Percentiles rank a stretch among this genome's conserved stretches.
Evolutionary conservation across 2,329 filamentous ascomycete genomes (phyloP).

Genomic region (Cordyceps cicadae): DNA sequence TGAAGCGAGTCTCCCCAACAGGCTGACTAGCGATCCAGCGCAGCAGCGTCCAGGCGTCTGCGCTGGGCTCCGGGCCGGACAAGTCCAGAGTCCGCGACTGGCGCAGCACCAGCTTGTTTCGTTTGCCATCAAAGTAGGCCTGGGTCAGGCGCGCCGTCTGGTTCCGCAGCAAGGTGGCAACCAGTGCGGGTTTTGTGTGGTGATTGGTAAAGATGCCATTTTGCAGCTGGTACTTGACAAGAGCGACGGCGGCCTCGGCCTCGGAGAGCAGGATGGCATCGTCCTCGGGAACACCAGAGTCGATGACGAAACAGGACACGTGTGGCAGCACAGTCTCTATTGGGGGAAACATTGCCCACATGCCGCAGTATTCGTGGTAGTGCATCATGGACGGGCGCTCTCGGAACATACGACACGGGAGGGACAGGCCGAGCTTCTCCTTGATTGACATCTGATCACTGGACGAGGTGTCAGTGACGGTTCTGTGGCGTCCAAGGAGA

Average conservation of each 20-base stretch:
- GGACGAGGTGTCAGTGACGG: background rate
- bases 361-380: background rate
- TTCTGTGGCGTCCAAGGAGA: background rate
- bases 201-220: background rate
- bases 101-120: background rate
- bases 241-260: background rate
- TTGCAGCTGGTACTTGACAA: background rate
- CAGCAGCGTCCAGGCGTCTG: background rate
- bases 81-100: constrained; percentile 2
- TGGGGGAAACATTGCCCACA: background rate
- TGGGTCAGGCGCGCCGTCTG: background rate
- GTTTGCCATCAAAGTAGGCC: constrained; percentile 3
- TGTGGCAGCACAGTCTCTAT: background rate
- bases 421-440: background rate
- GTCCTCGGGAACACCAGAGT: background rate
- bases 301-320: background rate
- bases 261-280: background rate
- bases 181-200: background rate
- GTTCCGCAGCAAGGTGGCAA: background rate
- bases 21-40: too few relatives aligned
- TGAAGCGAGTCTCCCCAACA: too few relatives aligned
- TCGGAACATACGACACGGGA: background rate
- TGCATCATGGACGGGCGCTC: background rate
- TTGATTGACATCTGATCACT: constrained; percentile 1
- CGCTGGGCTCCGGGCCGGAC: background rate